phyloP scores from a whole-genome alignment of 2,329 filamentous ascomycete species.

The Botrytis pseudocinerea region DNA sequence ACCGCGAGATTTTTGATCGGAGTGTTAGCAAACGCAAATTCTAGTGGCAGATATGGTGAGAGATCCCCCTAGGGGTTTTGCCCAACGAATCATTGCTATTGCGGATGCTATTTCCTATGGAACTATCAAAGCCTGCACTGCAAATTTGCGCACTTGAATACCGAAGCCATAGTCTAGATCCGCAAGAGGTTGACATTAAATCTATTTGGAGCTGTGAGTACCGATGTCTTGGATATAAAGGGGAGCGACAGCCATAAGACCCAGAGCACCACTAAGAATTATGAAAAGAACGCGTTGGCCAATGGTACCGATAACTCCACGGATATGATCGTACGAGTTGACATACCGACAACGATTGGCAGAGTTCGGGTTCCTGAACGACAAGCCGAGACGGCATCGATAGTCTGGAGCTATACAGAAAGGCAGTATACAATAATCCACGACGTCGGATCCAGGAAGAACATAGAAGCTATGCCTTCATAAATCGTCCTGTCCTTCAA shows the following conservation, averaged over 20 bases:
- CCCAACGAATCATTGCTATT: not conserved
- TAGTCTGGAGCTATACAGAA: constrained; percentile 50
- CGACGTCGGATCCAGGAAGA: constrained; percentile 36
- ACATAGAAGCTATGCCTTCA: constrained; percentile 40
- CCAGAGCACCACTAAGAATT: not conserved
- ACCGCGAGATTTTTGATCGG: not conserved
- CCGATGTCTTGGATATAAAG: not conserved
- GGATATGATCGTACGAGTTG: not conserved
- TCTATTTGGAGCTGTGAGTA: not conserved
- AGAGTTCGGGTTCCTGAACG: constrained; percentile 43
- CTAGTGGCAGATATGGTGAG: too few species aligned
- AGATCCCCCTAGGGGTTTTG: too few species aligned
- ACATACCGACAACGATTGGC: constrained; percentile 38
- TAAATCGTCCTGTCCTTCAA: constrained; percentile 36
- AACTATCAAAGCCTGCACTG: not conserved
- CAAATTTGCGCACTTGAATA: not conserved
- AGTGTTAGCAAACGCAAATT: not conserved
- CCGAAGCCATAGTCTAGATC: not conserved
- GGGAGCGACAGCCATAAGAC: not conserved
- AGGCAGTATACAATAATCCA: constrained; percentile 45
- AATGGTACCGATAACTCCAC: not conserved
- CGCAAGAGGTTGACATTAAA: not conserved
- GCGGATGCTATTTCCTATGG: not conserved
- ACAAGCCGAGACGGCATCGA: constrained; percentile 42
- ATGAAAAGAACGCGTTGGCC: not conserved